phyloP scores from a whole-genome alignment of 805 yeast species.

The Metschnikowia henanensis region DNA sequence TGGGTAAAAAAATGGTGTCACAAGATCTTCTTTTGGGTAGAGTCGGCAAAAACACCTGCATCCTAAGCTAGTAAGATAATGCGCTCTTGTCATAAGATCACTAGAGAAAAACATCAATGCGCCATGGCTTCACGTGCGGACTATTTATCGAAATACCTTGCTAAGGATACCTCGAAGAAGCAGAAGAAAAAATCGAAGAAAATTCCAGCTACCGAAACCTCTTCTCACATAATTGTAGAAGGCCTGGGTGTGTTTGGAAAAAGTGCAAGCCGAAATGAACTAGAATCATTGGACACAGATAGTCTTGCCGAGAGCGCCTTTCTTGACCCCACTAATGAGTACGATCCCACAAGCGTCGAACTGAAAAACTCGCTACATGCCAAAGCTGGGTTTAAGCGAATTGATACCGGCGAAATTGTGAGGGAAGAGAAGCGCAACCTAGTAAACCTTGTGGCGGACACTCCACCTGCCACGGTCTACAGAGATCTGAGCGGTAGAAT shows the following conservation, averaged over 20 bases:
- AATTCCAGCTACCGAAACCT: background rate
- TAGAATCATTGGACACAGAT: background rate
- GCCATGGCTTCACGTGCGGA: slow-evolving; percentile 28
- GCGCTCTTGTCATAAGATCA: background rate
- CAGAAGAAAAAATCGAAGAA: slow-evolving; percentile 17
- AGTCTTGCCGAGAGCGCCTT: background rate
- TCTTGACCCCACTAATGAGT: slow-evolving; percentile 19
- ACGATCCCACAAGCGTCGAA: slow-evolving; percentile 25
- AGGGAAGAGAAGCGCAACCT: slow-evolving; percentile 1
- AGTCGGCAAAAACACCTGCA: too few relatives aligned
- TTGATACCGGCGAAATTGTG: slow-evolving; percentile 28
- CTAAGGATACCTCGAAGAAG: slow-evolving; percentile 18
- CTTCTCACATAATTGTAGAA: slow-evolving; percentile 11
- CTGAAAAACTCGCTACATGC: slow-evolving; percentile 5
- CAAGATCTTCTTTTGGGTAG: too few relatives aligned
- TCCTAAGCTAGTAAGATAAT: background rate
- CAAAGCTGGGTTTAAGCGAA: slow-evolving; percentile 37
- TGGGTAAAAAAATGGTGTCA: too few relatives aligned
- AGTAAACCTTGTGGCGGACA: background rate
- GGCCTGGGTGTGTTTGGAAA: slow-evolving; percentile 9
- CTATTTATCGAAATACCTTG: slow-evolving; percentile 32
- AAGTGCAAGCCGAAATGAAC: background rate
- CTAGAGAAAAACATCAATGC: background rate
- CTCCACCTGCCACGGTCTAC: slow-evolving; percentile 40
- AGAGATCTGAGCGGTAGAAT: slow-evolving; percentile 36